Base-by-base conservation (phyloP, 176 grass and related monocot species). In the Saccharum spontaneum region DNA sequence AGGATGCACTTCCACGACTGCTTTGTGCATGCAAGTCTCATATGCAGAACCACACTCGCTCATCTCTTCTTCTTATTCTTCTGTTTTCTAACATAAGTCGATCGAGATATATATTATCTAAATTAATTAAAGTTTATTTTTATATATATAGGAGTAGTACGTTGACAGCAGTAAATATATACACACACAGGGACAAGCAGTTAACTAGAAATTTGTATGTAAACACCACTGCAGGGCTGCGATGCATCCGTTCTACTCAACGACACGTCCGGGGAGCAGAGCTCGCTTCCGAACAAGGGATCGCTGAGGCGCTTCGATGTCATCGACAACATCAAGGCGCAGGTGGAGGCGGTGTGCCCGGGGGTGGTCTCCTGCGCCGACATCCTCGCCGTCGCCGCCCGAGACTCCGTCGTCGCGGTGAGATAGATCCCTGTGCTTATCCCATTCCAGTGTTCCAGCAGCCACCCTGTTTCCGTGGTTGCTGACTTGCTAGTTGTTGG, bases 1-100 rank as follows among this genome's bases (percentile, higher is more conserved):
- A 38, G 96, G 50, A 73, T 98, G 61, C 93, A 95, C 72, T 98
- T 95, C 91, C 93, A 98, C 38, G 96, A 98, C 84, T 95, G 96
- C 90, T 98, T 98, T 83, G 96, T 98, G 18, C 70, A 92, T 10
- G 91, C 81, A 91, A 90, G 95, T 92, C 60, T 22, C 18, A 55
- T 0, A 7, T 54, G 16, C 8, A 45, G 2, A 45, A 8, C 39
- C 1, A 40, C 6, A 40, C 39, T 40, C 8, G 41, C 8, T 43
- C 41, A 43, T 37, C 37, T 43, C 41, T 10, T 41, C 31, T 41
- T 43, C 41, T 10, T 34, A 34, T 34, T 43, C 41, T 10, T 43
- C 2, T 43, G 9, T 43, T 10, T 43, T 43, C 41, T 43, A 3
- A 43, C 41, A 10, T 43, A 10, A 43, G 1, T 43, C 41, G 39